Evolutionary conservation across 2,329 filamentous ascomycete species (phyloP).

Genomic region (Talaromyces sp.): DNA sequence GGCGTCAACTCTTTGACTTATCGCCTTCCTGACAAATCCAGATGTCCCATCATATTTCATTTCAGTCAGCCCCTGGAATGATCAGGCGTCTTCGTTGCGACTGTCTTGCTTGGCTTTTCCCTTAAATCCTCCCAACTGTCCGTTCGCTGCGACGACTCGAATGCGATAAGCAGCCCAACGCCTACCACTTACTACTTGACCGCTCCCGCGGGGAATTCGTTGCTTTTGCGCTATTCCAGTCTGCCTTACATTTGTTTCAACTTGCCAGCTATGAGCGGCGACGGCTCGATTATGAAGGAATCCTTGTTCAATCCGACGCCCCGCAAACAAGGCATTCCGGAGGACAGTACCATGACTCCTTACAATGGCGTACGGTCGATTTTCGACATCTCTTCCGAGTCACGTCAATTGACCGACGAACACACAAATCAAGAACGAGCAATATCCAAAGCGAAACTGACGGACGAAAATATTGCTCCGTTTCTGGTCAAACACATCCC

Average conservation of each 20-base stretch:
- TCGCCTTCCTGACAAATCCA: neutral
- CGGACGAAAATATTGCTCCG: slow-evolving; percentile 73
- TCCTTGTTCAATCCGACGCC: neutral
- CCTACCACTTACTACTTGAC: neutral
- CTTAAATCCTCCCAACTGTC: neutral
- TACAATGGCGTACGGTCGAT: slow-evolving; percentile 13
- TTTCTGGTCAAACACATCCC: slow-evolving; percentile 91
- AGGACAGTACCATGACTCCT: slow-evolving; percentile 10
- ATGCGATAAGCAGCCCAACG: neutral
- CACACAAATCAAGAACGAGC: neutral
- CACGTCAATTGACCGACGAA: slow-evolving; percentile 4
- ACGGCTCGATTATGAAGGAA: neutral
- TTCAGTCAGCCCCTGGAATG: neutral
- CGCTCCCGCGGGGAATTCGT: neutral
- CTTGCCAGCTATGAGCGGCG: slow-evolving; percentile 3
- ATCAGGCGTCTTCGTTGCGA: neutral
- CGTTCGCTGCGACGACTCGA: neutral
- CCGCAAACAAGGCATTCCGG: slow-evolving; percentile 11
- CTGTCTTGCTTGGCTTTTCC: neutral
- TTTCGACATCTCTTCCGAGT: slow-evolving; percentile 8
- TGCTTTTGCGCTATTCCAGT: neutral
- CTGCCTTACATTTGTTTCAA: neutral
- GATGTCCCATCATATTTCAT: neutral
- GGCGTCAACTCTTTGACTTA: slow-evolving; percentile 5
- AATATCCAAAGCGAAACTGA: slow-evolving; percentile 50